These are phyloP conservation scores for Suillus occidentalis DNA, from an alignment of 768 basidiomycete species.

Conservation along the genomic window DNA sequence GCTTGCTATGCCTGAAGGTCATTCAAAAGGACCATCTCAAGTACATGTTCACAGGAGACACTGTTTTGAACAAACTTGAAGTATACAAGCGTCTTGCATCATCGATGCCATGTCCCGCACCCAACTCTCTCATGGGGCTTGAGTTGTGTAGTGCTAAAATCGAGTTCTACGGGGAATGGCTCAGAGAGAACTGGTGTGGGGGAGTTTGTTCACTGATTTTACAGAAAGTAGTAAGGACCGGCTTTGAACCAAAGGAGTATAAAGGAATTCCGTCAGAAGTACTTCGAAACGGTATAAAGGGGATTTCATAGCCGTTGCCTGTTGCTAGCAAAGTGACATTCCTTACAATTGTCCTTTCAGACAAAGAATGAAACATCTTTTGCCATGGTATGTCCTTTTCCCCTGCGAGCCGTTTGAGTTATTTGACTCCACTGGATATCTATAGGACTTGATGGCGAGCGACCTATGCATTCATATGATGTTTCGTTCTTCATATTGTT, in stretches of 20 bases:
- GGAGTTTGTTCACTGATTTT: neutral
- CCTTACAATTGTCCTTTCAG: constrained; percentile 30
- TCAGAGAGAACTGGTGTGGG: neutral
- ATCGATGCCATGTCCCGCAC: constrained; percentile 23
- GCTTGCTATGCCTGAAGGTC: constrained; percentile 40
- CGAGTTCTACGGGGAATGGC: neutral
- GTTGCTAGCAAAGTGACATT: neutral
- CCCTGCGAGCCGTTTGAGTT: neutral
- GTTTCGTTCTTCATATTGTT: constrained; percentile 15
- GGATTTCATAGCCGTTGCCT: neutral
- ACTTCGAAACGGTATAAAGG: neutral
- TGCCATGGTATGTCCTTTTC: constrained; percentile 36
- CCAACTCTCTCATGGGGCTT: constrained; percentile 38
- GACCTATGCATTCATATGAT: constrained; percentile 35
- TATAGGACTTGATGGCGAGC: constrained; percentile 40
- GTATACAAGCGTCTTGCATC: constrained; percentile 36
- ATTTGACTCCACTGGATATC: neutral
- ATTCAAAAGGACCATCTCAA: constrained; percentile 24
- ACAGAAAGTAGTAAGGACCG: neutral
- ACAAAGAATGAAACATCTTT: constrained; percentile 33
- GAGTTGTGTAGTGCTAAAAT: constrained; percentile 11
- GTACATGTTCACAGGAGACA: constrained; percentile 10
- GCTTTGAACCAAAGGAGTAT: neutral
- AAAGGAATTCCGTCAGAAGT: neutral
- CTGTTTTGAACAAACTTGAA: constrained; percentile 33